Conservation (phyloP, 345 rosid genomes). For the Microcos paniculata region DNA sequence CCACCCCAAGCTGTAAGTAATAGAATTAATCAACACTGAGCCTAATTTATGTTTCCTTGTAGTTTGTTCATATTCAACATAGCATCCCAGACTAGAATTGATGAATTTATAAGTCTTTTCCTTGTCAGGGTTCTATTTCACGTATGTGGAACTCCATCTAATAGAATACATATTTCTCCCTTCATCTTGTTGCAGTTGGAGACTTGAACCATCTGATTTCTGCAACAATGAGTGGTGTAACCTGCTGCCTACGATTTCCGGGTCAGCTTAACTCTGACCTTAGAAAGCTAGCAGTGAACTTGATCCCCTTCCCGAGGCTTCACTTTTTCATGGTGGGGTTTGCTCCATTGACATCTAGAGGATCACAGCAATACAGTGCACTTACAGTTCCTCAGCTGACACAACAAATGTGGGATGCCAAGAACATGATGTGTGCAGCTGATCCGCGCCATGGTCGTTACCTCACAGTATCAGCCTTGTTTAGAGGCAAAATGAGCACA, state of each 20-base stretch:
- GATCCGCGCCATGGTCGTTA: slow-evolving; percentile 49
- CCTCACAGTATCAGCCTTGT: slow-evolving; percentile 52
- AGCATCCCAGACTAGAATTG: not conserved
- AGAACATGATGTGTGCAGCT: slow-evolving; percentile 49
- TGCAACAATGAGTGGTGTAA: slow-evolving; percentile 19
- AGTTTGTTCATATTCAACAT: not conserved
- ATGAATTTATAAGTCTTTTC: too few relatives aligned
- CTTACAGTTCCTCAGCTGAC: slow-evolving; percentile 14
- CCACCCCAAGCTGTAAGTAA: slow-evolving; percentile 34
- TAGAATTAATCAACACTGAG: not conserved
- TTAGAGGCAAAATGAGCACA: slow-evolving; percentile 54
- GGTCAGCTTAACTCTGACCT: slow-evolving; percentile 20
- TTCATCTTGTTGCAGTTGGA: slow-evolving; percentile 7
- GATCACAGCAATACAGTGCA: slow-evolving; percentile 16
- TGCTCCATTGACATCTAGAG: slow-evolving; percentile 15
- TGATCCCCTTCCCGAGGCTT: slow-evolving; percentile 17
- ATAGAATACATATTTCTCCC: not conserved
- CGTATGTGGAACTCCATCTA: not conserved
- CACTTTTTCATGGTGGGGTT: slow-evolving; percentile 20
- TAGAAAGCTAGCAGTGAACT: slow-evolving; percentile 8
- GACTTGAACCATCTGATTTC: slow-evolving; percentile 17
- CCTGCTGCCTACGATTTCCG: slow-evolving; percentile 14
- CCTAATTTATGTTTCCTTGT: not conserved
- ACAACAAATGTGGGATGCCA: slow-evolving; percentile 46
- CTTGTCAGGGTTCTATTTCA: not conserved